Conservation (phyloP, 2,329 filamentous ascomycete genomes). For the Curvularia sp. region DNA sequence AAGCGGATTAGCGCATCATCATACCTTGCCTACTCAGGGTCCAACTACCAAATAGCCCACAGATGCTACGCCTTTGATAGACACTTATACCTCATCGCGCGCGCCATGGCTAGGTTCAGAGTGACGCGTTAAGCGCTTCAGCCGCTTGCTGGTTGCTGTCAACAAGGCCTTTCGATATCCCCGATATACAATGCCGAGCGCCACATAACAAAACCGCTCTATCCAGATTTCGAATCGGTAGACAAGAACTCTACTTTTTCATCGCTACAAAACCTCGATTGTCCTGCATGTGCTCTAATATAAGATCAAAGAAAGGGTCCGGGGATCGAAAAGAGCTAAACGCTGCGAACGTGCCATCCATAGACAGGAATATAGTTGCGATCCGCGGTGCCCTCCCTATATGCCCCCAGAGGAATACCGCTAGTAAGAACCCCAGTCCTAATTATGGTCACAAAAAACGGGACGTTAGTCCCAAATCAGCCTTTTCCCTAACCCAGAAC, state of each 20-base stretch:
- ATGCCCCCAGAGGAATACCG: neutral
- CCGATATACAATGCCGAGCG: conserved; percentile 1
- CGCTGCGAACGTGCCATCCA: neutral
- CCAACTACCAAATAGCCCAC: neutral
- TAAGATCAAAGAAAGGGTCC: neutral
- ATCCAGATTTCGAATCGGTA: neutral
- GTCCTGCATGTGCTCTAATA: neutral
- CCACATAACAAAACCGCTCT: neutral
- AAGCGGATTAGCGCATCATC: conserved; percentile 12
- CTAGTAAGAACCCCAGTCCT: neutral
- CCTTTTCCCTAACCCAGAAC: neutral
- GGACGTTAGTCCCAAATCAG: neutral
- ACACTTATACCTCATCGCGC: neutral
- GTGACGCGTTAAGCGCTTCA: neutral
- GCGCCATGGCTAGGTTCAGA: neutral
- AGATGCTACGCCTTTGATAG: neutral
- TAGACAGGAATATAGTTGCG: neutral
- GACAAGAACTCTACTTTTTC: neutral
- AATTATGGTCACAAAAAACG: neutral
- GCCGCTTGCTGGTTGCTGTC: neutral
- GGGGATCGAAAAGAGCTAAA: neutral
- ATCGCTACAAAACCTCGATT: neutral
- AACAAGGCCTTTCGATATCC: neutral
- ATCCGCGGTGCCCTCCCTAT: neutral
- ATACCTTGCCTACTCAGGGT: neutral